Evolutionary conservation across 106 monocot genomes (phyloP), one percentile per base, ranked within the genome.

Genomic region (Posidonia australis): DNA sequence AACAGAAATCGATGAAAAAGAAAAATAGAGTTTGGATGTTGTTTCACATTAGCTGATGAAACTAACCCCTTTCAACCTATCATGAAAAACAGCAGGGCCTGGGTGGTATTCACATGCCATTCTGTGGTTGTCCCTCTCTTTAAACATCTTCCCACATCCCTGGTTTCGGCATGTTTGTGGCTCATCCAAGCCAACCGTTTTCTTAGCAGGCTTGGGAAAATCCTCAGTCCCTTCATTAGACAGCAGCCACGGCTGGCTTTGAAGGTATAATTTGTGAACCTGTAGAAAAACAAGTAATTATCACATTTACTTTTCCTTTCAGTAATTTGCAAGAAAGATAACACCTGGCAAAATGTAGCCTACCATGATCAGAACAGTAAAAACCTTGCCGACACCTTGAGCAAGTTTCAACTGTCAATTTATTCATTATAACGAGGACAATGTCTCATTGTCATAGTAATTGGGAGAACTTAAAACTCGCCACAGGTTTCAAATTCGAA

Each of bases 321-420:
- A 42, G 18, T 20, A 11, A 62, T 17, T 9, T 31, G 5, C 20
- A 61, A 61, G 21, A 62, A 22, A 42, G 44, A 21, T 11, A 29
- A 12, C 42, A 31, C 10, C 16, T 9, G 61, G 19, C 16, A 5
- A 44, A 68, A 46, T 41, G 6, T 14, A 32, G 17, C 42, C 18
- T 78, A 98, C 96, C 87, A 67, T 98, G 96, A 72, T 90, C 89
- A 68, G 96, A 98, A 83, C 96, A 98, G 63, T 90, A 98, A 68
- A 91, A 98, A 62, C 96, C 90, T 71, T 98, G 96, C 47, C 78
- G 82, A 63, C 96, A 98, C 49, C 96, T 80, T 27, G 87, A 85
- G 76, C 96, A 98, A 59, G 77, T 18, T 32, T 42, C 83, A 59
- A 29, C 60, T 67, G 29, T 55, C 41, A 69, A 30, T 58, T n/a